A percentile compares a stretch with the other conserved stretches of the same genome.
Conservation (phyloP, 164 flowering plant species). For the Nelumbo lutea region DNA sequence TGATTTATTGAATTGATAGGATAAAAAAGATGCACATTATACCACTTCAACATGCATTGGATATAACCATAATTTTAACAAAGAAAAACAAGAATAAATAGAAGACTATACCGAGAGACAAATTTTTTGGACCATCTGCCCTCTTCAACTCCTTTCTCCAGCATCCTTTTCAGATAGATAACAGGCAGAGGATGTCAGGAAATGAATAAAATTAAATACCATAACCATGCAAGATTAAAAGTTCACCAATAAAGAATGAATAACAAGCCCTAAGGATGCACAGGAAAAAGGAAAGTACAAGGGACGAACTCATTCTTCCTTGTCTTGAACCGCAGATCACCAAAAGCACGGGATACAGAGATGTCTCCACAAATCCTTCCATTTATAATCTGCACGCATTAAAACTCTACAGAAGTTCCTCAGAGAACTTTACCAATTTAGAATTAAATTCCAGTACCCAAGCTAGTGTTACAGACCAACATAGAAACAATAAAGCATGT, state of each 20-base stretch:
- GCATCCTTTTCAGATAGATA: constrained; percentile 53
- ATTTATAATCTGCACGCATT: constrained; percentile 52
- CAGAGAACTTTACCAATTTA: background rate
- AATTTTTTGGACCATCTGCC: constrained; percentile 86
- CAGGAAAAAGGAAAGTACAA: constrained; percentile 26
- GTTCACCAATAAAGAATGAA: background rate
- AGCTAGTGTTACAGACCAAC: too few relatives aligned
- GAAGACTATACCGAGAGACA: constrained; percentile 57
- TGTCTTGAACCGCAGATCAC: constrained; percentile 89
- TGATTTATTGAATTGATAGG: background rate
- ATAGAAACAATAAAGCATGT: too few relatives aligned
- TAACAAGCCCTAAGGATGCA: background rate
- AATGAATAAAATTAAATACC: background rate
- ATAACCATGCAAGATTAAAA: background rate
- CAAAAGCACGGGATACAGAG: constrained; percentile 96
- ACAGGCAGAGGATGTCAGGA: constrained; percentile 7
- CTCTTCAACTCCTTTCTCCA: constrained; percentile 74
- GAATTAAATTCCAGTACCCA: too few relatives aligned
- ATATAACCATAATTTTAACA: background rate
- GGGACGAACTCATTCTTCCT: constrained; percentile 81
- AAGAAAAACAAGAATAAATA: background rate
- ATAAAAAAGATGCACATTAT: background rate
- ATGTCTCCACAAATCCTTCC: constrained; percentile 97
- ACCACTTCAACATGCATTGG: background rate
- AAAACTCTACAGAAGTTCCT: background rate